Conservation (phyloP, 2,329 filamentous ascomycete species). For the Escovopsis sp. region DNA sequence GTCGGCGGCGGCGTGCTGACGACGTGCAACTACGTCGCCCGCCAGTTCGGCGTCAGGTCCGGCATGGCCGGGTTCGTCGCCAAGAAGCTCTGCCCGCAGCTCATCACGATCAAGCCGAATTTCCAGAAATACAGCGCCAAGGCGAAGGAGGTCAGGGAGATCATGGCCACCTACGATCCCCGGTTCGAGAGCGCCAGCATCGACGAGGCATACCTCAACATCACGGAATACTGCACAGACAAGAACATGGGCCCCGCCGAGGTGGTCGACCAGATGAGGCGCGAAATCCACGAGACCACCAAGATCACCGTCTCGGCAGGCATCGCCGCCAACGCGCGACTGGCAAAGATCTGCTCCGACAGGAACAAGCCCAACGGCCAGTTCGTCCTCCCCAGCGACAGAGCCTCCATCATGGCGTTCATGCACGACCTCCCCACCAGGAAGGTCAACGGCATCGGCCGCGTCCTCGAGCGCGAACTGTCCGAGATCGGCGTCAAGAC, state of each 20-base stretch:
- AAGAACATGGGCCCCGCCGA: conserved; percentile 56
- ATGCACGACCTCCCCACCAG: conserved; percentile 73
- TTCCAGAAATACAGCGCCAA: conserved; percentile 87
- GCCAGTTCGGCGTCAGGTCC: conserved; percentile 79
- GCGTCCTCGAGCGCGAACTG: conserved; percentile 84
- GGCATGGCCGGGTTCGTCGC: conserved; percentile 96
- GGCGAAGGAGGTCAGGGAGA: conserved; percentile 69
- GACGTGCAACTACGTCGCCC: conserved; percentile 73
- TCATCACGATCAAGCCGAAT: conserved; percentile 71
- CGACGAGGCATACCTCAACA: conserved; percentile 92
- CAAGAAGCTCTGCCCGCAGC: conserved; percentile 77
- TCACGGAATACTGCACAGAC: conserved; percentile 68
- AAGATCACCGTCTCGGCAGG: conserved; percentile 86
- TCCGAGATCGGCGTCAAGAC: conserved; percentile 76
- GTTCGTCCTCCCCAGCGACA: conserved; percentile 58
- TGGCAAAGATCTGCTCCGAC: conserved; percentile 93
- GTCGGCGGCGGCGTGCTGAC: conserved; percentile 59
- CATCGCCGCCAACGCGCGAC: conserved; percentile 81
- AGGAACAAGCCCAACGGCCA: conserved; percentile 95
- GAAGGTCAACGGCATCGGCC: conserved; percentile 89
- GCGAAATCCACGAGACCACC: conserved; percentile 59
- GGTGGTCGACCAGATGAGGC: conserved; percentile 62
- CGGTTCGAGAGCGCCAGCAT: conserved; percentile 88
- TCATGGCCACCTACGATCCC: conserved; percentile 77
- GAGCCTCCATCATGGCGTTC: conserved; percentile 64